Evolutionary conservation across 2,329 filamentous ascomycete genomes (phyloP), one percentile per base, ranked within the genome.

Genomic region (Sporothrix pallida): DNA sequence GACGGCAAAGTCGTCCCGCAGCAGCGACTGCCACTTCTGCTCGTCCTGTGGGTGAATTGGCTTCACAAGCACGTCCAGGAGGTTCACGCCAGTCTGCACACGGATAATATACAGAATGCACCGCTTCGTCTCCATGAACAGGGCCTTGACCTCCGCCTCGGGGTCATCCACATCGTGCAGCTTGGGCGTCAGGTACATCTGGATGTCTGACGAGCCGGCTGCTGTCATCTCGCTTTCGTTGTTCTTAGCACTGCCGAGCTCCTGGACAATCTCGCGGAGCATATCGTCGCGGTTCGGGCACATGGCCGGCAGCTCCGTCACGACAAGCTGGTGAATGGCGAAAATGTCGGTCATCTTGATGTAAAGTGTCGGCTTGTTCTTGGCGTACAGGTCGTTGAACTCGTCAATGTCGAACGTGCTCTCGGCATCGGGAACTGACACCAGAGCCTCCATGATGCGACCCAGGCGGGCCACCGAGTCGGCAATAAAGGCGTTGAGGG

Each of bases 281-380:
- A 94, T 88, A 80, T 99, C 96, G 77, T 98, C 95, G 48, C 93
- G 90, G 75, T 86, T 88, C 0, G 93, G 92, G 78, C 93, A 97
- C 75, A 98, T 90, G 73, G 86, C 86, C 5, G 90, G 85, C 68
- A 98, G 88, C 78, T 98, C 94, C 31, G 91, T 87, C 2, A 93
- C 91, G 72, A 98, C 88, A 26, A 98, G 87, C 76, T 92, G 94
- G 83, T 99, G 97, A 74, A 99, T 95, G 68, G 95, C 93, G 81
- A 99, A 98, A 73, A 99, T 95, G 81, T 99, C 96, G 17, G 93
- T 89, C 89, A 99, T 95, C 84, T 99, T 99, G 85, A 99, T 97
- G 84, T 98, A 99, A n/a, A 99, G 87, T 0, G 95, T 98, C 7
- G 96, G 96, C 82, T 97, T 97, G 76, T 94, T 96, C 81, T 97